Conservation (phyloP, 225 moss, liverwort and hornwort genomes). For the Thuidium tamariscinum region DNA sequence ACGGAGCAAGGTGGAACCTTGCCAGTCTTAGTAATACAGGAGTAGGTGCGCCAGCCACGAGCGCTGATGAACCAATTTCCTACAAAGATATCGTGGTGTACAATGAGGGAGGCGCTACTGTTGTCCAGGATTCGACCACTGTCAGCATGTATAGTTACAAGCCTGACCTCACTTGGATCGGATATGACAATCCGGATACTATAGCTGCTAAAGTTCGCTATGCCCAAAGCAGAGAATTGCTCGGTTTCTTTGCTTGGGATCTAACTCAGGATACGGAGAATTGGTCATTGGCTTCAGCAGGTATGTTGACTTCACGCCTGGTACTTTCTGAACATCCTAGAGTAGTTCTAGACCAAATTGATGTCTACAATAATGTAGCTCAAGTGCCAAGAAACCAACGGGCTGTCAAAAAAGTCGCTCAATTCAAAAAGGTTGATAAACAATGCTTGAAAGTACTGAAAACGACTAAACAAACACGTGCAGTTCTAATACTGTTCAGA, state of each 20-base stretch:
- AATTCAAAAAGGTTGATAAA: neutral
- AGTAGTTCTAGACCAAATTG: neutral
- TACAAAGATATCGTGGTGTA: constrained; percentile 33
- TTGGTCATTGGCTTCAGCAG: constrained; percentile 32
- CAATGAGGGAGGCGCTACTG: constrained; percentile 22
- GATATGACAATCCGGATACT: constrained; percentile 42
- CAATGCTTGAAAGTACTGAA: too few species aligned
- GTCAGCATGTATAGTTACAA: constrained; percentile 37
- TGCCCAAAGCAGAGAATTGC: constrained; percentile 10
- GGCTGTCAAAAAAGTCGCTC: neutral
- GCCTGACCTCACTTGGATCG: constrained; percentile 32
- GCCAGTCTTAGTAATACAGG: constrained; percentile 24
- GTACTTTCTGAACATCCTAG: neutral
- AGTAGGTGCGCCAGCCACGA: constrained; percentile 50
- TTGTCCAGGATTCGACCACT: constrained; percentile 20
- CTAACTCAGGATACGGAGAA: constrained; percentile 23
- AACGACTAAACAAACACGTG: neutral
- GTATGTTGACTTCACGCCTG: neutral
- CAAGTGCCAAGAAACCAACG: neutral
- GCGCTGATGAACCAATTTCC: constrained; percentile 12
- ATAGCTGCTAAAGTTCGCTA: constrained; percentile 34
- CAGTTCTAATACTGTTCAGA: neutral
- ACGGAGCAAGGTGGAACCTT: constrained; percentile 63
- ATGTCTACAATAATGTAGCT: neutral
- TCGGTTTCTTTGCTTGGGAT: constrained; percentile 55